Evolutionary conservation across 768 basidiomycete species (phyloP).

Genomic region (Tulasnella sp.): DNA sequence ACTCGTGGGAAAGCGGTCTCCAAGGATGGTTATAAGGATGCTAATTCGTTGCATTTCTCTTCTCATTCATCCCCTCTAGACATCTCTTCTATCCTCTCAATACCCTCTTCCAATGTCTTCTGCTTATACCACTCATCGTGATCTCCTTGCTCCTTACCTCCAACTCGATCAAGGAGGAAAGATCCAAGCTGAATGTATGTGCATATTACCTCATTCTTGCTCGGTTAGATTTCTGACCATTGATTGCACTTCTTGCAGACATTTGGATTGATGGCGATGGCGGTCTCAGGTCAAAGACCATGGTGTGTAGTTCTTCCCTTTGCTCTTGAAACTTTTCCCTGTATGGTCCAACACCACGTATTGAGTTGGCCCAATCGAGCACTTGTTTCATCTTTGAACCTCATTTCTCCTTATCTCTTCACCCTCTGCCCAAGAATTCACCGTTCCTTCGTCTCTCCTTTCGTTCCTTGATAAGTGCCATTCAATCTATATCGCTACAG

Average conservation of each 20-base stretch:
- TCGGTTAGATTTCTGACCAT: not conserved
- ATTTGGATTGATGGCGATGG: slow-evolving; percentile 97
- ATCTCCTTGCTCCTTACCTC: slow-evolving; percentile 82
- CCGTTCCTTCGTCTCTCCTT: not conserved
- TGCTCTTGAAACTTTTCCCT: not conserved
- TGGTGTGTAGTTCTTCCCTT: slow-evolving; percentile 35
- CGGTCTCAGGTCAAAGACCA: slow-evolving; percentile 94
- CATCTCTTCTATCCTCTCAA: not conserved
- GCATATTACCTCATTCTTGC: not conserved
- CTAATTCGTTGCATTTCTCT: too few species aligned
- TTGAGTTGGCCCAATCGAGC: too few species aligned
- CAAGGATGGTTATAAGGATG: too few species aligned
- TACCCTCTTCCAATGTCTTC: slow-evolving; percentile 22
- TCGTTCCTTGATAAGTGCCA: too few species aligned
- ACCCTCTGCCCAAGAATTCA: not conserved
- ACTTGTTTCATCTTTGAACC: not conserved
- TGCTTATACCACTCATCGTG: slow-evolving; percentile 49
- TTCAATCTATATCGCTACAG: too few species aligned
- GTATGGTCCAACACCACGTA: not conserved
- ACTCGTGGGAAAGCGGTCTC: too few species aligned
- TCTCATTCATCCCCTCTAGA: not conserved
- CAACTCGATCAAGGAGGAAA: slow-evolving; percentile 81
- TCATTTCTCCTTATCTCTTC: not conserved
- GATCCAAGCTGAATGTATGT: slow-evolving; percentile 84
- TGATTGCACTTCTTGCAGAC: slow-evolving; percentile 37